A percentile compares a stretch with the other conserved stretches of the same genome.
Evolutionary conservation across 352 stramenopile species (phyloP).

Genomic region (Phytophthora crassamura): DNA sequence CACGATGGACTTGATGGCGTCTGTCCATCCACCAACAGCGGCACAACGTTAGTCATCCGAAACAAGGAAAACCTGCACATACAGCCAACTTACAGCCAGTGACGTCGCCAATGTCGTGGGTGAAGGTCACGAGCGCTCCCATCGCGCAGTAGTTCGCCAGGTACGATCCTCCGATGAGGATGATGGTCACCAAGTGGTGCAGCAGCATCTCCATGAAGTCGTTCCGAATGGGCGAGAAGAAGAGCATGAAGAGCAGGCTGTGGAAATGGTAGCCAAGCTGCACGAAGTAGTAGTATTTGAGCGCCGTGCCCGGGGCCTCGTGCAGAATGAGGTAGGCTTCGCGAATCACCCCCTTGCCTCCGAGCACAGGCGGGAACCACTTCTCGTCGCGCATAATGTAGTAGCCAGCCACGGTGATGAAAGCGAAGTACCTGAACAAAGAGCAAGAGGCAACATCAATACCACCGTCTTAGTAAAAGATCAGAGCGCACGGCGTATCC

Average conservation of each 20-base stretch:
- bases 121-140: slow-evolving; percentile 56
- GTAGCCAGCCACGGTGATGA: slow-evolving; percentile 45
- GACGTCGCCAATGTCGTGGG: slow-evolving; percentile 65
- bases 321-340: slow-evolving; percentile 40
- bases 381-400: slow-evolving; percentile 56
- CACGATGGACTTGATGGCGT: slow-evolving; percentile 48
- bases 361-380: slow-evolving; percentile 55
- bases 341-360: slow-evolving; percentile 42
- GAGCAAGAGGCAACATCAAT: background rate
- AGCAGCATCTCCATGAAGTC: slow-evolving; percentile 71
- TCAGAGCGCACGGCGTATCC: slow-evolving; percentile 4
- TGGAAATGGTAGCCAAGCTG: slow-evolving; percentile 68
- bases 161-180: slow-evolving; percentile 64
- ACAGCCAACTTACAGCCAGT: slow-evolving; percentile 47
- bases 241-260: slow-evolving; percentile 61
- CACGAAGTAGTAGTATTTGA: slow-evolving; percentile 61
- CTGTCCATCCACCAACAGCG: slow-evolving; percentile 14
- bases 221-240: slow-evolving; percentile 64
- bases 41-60: slow-evolving; percentile 8
- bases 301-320: slow-evolving; percentile 33
- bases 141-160: slow-evolving; percentile 59
- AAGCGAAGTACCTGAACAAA: slow-evolving; percentile 36
- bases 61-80: background rate
- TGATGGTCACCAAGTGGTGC: slow-evolving; percentile 64
- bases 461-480: slow-evolving; percentile 17